Conservation (phyloP, 768 basidiomycete genomes). For the Gloeophyllum trabeum region DNA sequence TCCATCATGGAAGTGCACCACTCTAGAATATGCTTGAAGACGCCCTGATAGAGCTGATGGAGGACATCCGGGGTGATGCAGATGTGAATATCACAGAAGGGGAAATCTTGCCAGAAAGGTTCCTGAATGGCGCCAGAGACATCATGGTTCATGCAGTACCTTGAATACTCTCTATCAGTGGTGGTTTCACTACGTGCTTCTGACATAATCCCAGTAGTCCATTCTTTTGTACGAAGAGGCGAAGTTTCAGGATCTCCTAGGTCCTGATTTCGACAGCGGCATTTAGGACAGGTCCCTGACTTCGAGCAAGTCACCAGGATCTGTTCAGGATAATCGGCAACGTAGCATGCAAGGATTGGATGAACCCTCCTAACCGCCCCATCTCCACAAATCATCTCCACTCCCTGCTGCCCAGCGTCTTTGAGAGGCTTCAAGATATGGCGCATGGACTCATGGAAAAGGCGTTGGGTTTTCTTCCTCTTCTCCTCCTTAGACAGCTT, state of each 20-base stretch:
- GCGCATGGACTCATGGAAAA: constrained; percentile 13
- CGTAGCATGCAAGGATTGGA: constrained; percentile 13
- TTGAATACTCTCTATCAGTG: constrained; percentile 9
- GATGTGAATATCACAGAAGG: constrained; percentile 7
- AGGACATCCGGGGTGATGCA: constrained; percentile 7
- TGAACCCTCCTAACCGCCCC: constrained; percentile 5
- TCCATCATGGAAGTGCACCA: too few species aligned
- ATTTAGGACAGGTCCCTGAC: constrained; percentile 7
- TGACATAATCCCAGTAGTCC: not conserved
- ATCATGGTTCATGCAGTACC: not conserved
- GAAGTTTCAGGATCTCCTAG: constrained; percentile 5
- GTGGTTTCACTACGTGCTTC: constrained; percentile 7
- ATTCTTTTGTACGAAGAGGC: constrained; percentile 1
- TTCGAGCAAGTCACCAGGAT: constrained; percentile 10
- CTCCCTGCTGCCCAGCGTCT: constrained; percentile 8
- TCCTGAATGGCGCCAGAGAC: constrained; percentile 1
- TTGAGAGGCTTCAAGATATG: constrained; percentile 9
- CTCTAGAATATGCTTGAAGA: too few species aligned
- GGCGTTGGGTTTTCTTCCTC: constrained; percentile 7
- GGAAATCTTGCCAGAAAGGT: constrained; percentile 11
- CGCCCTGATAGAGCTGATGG: too few species aligned
- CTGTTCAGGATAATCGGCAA: constrained; percentile 15
- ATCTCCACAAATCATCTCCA: constrained; percentile 11
- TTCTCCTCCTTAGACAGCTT: constrained; percentile 2
- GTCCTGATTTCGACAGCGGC: constrained; percentile 2